phyloP scores from a whole-genome alignment of 441 rosid genomes.

The Viola pubescens region DNA sequence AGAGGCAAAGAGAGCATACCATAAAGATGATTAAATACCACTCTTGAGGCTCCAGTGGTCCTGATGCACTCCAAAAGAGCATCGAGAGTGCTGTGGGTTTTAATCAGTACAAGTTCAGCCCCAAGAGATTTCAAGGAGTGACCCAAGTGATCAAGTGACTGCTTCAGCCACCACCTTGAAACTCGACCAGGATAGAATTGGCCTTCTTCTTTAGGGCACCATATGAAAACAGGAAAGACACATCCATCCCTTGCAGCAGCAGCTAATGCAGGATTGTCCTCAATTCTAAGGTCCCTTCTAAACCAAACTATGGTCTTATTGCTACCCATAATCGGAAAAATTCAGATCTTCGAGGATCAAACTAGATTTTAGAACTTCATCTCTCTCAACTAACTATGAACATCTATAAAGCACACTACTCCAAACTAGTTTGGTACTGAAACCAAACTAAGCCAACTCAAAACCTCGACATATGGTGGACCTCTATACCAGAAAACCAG shows the following conservation, averaged over 20 bases:
- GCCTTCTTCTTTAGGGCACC: slow-evolving; percentile 91
- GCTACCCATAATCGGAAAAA: slow-evolving; percentile 31
- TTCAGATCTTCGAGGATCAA: slow-evolving; percentile 15
- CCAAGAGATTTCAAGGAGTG: slow-evolving; percentile 71
- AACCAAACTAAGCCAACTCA: slow-evolving; percentile 7
- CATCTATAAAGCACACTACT: not conserved
- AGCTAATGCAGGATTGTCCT: slow-evolving; percentile 86
- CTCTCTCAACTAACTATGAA: slow-evolving; percentile 11
- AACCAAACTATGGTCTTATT: slow-evolving; percentile 83
- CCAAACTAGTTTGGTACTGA: slow-evolving; percentile 1
- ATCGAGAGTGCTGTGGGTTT: slow-evolving; percentile 51
- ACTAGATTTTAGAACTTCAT: slow-evolving; percentile 5
- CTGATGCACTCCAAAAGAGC: slow-evolving; percentile 65
- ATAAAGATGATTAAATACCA: slow-evolving; percentile 83
- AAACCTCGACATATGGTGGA: not conserved
- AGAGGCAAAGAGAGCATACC: slow-evolving; percentile 32
- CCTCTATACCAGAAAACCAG: slow-evolving; percentile 4
- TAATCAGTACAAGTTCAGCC: slow-evolving; percentile 58
- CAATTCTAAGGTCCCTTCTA: slow-evolving; percentile 86
- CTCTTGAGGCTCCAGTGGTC: slow-evolving; percentile 55
- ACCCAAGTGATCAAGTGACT: slow-evolving; percentile 57
- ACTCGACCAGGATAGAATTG: slow-evolving; percentile 85
- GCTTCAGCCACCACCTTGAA: slow-evolving; percentile 97
- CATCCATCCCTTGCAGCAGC: slow-evolving; percentile 72
- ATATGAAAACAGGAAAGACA: slow-evolving; percentile 67